These are phyloP conservation scores for Mollisiaceae sp. DNA, from an alignment of 2,329 filamentous ascomycete species.

Conservation along the genomic window DNA sequence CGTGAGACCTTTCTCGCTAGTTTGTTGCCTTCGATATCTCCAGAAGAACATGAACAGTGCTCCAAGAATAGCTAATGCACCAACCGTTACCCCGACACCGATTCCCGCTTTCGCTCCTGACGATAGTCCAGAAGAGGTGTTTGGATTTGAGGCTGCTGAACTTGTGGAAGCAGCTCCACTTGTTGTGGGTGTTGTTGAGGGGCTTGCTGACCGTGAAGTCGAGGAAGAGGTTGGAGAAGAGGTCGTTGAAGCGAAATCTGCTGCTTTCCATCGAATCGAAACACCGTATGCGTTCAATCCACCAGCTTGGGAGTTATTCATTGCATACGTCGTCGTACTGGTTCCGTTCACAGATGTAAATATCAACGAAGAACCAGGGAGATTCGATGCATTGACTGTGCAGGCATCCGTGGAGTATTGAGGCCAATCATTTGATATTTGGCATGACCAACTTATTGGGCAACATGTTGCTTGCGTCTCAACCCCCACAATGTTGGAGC, in stretches of 20 bases:
- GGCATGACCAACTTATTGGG: constrained; percentile 5
- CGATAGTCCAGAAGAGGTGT: constrained; percentile 3
- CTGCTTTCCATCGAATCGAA: constrained; percentile 13
- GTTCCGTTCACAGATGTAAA: constrained; percentile 9
- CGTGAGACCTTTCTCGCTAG: too few species aligned
- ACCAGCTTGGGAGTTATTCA: background rate
- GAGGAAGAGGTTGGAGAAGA: background rate
- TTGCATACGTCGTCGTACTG: background rate
- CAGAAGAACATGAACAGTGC: constrained; percentile 1
- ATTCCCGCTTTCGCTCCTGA: constrained; percentile 5
- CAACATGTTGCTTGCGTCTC: constrained; percentile 12
- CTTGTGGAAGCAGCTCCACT: background rate
- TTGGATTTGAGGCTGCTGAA: background rate
- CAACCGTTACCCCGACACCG: background rate
- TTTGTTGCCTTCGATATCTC: background rate
- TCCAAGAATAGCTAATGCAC: constrained; percentile 3
- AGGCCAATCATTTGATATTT: constrained; percentile 6
- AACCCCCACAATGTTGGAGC: constrained; percentile 1
- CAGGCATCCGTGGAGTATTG: constrained; percentile 6
- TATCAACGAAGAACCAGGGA: background rate
- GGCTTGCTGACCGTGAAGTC: background rate
- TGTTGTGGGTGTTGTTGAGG: background rate
- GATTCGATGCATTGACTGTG: background rate
- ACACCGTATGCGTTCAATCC: constrained; percentile 12
- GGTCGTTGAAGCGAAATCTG: constrained; percentile 4